Base-by-base conservation (phyloP, 2,329 filamentous ascomycete species). In the Diaporthe nobilis region DNA sequence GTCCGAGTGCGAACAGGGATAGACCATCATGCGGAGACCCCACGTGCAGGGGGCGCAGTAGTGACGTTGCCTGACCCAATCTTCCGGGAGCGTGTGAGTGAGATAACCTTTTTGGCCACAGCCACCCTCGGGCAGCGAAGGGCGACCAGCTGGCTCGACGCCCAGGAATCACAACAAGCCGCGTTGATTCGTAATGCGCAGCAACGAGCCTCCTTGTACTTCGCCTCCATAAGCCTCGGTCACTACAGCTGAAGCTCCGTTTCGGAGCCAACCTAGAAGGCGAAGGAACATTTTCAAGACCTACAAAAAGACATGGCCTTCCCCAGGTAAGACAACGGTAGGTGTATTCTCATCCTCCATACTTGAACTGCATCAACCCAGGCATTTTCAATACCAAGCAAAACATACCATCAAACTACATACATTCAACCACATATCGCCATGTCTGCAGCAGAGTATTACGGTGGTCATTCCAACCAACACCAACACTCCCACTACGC, bases 361-460 rank as follows among this genome's bases (percentile, higher is more conserved):
- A 53, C 10, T 51, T 8, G 34, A 42, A 42, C n/a, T 20, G 4
- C 25, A 31, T 44, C 47, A 47, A 31, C 28, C 13, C 22, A 72
- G 34, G 39, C 28, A 57, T 25, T 22, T 20, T 39, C 37, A 58
- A 9, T 44, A 51, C 39, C 25, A 61, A 28, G 39, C 4, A 2
- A 37, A 51, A 47, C 28, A 49, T 5, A 17, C 31, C 4, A 17
- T 34, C 55, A 31, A 39, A 25, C n/a, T 13, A 28, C 22, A 53
- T 4, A 53, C 31, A 60, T 13, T n/a, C 34, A 70, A 67, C 47
- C 42, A 49, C 8, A 39, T 31, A 58, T 39, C 68, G 39, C 13
- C 25, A 81, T 81, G 80, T 80, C 80, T 42, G 79, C 80, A 15
- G 63, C 77, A 75, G 78, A 80, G 15, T 81, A 80, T 58, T 81